These are phyloP conservation scores for Cordyceps javanica DNA, from an alignment of 2,329 filamentous ascomycete species.

Conservation along the genomic window DNA sequence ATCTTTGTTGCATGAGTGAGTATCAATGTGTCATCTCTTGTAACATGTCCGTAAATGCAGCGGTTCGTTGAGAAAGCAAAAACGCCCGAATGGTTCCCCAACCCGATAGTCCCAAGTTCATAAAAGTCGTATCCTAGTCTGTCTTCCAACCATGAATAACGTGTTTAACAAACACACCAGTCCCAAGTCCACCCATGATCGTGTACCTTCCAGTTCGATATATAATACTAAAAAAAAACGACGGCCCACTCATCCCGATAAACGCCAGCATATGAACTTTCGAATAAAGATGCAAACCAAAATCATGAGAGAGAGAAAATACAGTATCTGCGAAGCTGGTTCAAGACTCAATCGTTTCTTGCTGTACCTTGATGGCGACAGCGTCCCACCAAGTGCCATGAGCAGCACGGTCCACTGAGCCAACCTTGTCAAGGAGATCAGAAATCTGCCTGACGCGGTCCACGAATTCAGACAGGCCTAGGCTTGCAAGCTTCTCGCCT, in stretches of 20 bases:
- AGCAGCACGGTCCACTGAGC: slow-evolving; percentile 59
- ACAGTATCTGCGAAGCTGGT: not conserved
- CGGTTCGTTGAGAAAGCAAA: not conserved
- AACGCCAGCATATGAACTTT: not conserved
- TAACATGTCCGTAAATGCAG: not conserved
- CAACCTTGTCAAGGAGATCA: slow-evolving; percentile 59
- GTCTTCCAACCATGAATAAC: not conserved
- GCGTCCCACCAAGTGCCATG: slow-evolving; percentile 67
- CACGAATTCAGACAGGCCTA: slow-evolving; percentile 69
- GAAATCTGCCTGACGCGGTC: slow-evolving; percentile 63
- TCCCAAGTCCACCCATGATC: not conserved
- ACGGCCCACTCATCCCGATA: not conserved
- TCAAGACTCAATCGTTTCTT: slow-evolving; percentile 27
- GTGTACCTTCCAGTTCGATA: not conserved
- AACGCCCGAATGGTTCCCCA: not conserved
- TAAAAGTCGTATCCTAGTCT: slow-evolving; percentile 2
- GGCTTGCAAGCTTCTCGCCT: slow-evolving; percentile 60
- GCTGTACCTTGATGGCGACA: slow-evolving; percentile 51
- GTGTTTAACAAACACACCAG: not conserved
- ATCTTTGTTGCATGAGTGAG: not conserved
- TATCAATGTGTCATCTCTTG: not conserved
- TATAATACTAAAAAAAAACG: not conserved
- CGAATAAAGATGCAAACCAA: not conserved
- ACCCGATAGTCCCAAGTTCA: not conserved
- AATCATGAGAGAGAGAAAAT: not conserved